These are phyloP conservation scores for Mucor racemosus DNA, from an alignment of 371 early-diverging fungal species.

Conservation along the genomic window DNA sequence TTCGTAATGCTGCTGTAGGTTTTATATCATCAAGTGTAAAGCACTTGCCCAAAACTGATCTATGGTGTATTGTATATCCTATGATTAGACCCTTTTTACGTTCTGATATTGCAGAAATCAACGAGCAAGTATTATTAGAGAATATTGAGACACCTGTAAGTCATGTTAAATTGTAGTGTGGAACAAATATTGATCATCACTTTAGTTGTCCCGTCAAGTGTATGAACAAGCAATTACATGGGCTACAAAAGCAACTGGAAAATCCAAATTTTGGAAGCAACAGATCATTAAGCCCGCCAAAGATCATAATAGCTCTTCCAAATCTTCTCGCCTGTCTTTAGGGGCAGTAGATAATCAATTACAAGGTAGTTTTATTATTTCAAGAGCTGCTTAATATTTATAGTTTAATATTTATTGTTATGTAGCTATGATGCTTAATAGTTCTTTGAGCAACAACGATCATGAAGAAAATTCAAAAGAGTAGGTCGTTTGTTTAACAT, in stretches of 20 bases:
- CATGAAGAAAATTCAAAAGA: constrained; percentile 49
- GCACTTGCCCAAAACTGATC: constrained; percentile 72
- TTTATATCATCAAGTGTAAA: constrained; percentile 75
- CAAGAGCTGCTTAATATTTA: neutral
- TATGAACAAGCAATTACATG: constrained; percentile 67
- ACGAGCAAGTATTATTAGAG: constrained; percentile 61
- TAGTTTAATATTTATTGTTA: neutral
- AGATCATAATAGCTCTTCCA: neutral
- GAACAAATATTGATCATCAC: neutral
- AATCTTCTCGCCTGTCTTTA: neutral
- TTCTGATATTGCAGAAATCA: constrained; percentile 70
- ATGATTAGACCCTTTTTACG: constrained; percentile 72
- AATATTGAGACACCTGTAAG: constrained; percentile 74
- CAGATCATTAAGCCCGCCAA: constrained; percentile 25
- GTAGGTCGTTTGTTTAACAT: constrained; percentile 34
- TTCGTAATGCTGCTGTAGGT: constrained; percentile 78
- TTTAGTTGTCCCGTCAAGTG: constrained; percentile 55
- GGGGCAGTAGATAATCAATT: neutral
- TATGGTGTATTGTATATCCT: constrained; percentile 83
- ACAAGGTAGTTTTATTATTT: constrained; percentile 5
- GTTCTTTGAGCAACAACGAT: constrained; percentile 13
- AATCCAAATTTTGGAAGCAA: constrained; percentile 62
- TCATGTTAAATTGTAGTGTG: neutral
- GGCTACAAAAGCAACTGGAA: constrained; percentile 59
- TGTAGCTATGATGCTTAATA: neutral